Evolutionary conservation across 176 grass and related monocot species (phyloP).

Genomic region (Eragrostis curvula): DNA sequence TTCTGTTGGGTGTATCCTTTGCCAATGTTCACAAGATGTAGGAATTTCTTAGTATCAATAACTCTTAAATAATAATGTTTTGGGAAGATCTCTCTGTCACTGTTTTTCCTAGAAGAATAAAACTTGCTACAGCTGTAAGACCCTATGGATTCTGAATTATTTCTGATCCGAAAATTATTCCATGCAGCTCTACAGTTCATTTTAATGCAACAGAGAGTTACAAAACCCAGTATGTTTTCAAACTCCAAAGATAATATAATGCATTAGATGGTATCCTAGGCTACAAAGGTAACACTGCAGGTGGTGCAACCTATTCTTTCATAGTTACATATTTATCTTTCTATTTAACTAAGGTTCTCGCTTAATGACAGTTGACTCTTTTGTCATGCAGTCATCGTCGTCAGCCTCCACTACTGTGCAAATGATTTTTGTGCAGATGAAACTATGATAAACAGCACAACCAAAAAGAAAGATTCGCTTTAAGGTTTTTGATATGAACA

Average conservation of each 20-base stretch:
- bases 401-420: slow-evolving; percentile 21
- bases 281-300: not conserved
- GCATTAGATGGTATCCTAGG: not conserved
- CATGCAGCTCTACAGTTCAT: not conserved
- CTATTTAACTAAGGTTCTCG: not conserved
- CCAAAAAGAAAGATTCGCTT: slow-evolving; percentile 10
- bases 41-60: not conserved
- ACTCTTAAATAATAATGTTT: not conserved
- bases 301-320: not conserved
- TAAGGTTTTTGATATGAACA: not conserved
- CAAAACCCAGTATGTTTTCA: not conserved
- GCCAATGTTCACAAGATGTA: not conserved
- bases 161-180: not conserved
- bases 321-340: not conserved
- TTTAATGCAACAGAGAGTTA: not conserved
- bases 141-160: not conserved
- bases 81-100: not conserved
- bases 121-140: not conserved
- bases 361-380: not conserved
- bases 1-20: not conserved
- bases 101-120: not conserved
- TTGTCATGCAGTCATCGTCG: not conserved
- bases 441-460: not conserved
- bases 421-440: slow-evolving; percentile 2
- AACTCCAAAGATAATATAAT: not conserved